Percentiles rank a stretch among this genome's conserved stretches.
These are phyloP conservation scores for Phytophthora ramorum DNA, from an alignment of 352 stramenopile genomes.

Conservation along the genomic window DNA sequence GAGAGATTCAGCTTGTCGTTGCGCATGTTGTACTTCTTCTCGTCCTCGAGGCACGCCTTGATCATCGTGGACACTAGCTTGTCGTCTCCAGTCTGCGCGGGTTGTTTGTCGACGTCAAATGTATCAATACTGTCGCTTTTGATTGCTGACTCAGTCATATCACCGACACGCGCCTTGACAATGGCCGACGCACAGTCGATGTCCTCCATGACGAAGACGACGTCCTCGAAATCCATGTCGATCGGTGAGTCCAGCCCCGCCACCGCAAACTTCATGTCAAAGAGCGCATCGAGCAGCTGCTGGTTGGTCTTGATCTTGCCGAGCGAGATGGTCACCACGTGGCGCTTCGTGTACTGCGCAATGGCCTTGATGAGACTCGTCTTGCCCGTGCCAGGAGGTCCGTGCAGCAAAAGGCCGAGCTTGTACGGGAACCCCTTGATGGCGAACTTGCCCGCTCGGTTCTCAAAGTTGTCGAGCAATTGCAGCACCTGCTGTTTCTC, in stretches of 20 bases:
- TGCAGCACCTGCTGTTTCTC: constrained; percentile 78
- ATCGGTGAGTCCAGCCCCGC: constrained; percentile 64
- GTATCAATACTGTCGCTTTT: neutral
- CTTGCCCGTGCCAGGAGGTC: constrained; percentile 86
- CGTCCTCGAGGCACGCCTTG: constrained; percentile 36
- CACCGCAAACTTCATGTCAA: constrained; percentile 69
- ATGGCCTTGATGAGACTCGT: constrained; percentile 89
- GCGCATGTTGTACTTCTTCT: constrained; percentile 37
- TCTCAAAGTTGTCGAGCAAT: constrained; percentile 76
- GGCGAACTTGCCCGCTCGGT: constrained; percentile 75
- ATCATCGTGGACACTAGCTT: constrained; percentile 48
- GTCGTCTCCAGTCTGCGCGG: constrained; percentile 29
- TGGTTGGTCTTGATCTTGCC: constrained; percentile 83
- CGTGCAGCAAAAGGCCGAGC: constrained; percentile 81
- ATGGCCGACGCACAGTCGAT: constrained; percentile 82
- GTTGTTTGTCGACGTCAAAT: constrained; percentile 5
- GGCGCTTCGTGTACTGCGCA: constrained; percentile 66
- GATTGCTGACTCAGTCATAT: constrained; percentile 53
- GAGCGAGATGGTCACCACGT: constrained; percentile 73
- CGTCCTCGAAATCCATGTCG: constrained; percentile 74
- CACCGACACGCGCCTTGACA: constrained; percentile 53
- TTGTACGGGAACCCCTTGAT: constrained; percentile 92
- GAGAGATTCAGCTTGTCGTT: constrained; percentile 76
- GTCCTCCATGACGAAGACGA: constrained; percentile 92
- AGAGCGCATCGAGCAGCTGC: constrained; percentile 82